Evolutionary conservation across 441 rosid genomes (phyloP).

Genomic region (Geranium incanum): DNA sequence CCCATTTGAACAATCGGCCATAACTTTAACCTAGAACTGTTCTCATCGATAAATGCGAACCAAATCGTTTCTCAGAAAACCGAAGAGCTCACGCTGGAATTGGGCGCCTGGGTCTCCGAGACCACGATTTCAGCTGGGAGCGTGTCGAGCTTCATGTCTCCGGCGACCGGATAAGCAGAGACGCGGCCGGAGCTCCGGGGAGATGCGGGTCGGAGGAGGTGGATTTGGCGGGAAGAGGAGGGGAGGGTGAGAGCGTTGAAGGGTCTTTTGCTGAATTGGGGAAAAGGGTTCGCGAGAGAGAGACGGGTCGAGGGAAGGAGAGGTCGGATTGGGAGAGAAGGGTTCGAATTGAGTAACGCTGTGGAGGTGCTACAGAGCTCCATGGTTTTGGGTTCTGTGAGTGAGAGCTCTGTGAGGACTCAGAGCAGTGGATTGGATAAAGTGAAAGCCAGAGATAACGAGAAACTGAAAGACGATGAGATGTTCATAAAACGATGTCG

Average conservation of each 20-base stretch:
- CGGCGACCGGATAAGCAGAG: conserved; percentile 29
- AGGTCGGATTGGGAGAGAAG: conserved; percentile 12
- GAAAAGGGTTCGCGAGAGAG: conserved; percentile 22
- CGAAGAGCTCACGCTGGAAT: conserved; percentile 51
- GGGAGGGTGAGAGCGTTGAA: conserved; percentile 22
- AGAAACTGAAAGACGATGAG: neutral
- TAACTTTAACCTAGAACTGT: neutral
- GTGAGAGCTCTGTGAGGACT: conserved; percentile 8
- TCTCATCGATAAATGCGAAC: neutral
- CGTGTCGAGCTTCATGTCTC: conserved; percentile 30
- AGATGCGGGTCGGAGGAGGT: conserved; percentile 19
- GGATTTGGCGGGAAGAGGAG: conserved; percentile 28
- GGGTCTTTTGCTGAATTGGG: conserved; percentile 24
- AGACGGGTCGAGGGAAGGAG: neutral
- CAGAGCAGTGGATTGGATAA: neutral
- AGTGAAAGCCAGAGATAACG: conserved; percentile 17
- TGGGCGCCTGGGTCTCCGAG: conserved; percentile 49
- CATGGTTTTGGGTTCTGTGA: conserved; percentile 27
- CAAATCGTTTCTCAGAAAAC: neutral
- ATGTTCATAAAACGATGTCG: neutral
- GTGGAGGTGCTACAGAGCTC: conserved; percentile 52
- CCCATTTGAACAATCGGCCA: neutral
- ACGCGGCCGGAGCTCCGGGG: conserved; percentile 18
- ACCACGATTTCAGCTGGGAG: conserved; percentile 70
- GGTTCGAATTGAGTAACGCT: conserved; percentile 23